These are phyloP conservation scores for Wickerhamia fluorescens DNA, from an alignment of 805 yeast species.

Conservation along the genomic window DNA sequence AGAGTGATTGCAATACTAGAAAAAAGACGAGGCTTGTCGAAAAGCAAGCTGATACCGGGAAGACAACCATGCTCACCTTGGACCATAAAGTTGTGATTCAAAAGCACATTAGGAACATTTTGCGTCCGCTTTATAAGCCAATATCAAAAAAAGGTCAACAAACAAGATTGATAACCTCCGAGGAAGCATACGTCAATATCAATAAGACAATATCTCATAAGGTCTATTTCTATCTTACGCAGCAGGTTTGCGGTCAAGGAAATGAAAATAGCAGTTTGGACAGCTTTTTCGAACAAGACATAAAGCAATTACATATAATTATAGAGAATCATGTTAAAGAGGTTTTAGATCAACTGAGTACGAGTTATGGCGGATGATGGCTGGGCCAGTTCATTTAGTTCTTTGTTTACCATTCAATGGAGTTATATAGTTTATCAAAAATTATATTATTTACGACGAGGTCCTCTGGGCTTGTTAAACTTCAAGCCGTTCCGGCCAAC, in stretches of 20 bases:
- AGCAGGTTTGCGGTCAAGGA: too few species aligned
- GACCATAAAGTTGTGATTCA: conserved; percentile 58
- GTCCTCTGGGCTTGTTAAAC: conserved; percentile 61
- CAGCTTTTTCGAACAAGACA: conserved; percentile 13
- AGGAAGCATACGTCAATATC: conserved; percentile 46
- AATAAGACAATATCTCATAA: conserved; percentile 58
- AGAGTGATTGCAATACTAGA: too few species aligned
- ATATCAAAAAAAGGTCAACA: conserved; percentile 24
- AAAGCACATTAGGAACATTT: conserved; percentile 42
- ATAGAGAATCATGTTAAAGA: conserved; percentile 18
- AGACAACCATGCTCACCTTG: too few species aligned
- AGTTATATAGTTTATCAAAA: conserved; percentile 1
- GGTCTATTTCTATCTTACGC: conserved; percentile 38
- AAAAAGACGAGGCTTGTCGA: too few species aligned
- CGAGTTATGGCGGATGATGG: too few species aligned
- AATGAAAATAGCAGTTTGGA: too few species aligned
- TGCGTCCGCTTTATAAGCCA: conserved; percentile 43
- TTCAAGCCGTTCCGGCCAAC: conserved; percentile 19
- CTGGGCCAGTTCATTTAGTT: too few species aligned
- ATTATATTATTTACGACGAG: conserved; percentile 38
- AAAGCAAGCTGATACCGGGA: too few species aligned
- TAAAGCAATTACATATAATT: conserved; percentile 11
- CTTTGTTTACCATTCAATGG: too few species aligned
- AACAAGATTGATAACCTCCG: conserved; percentile 16
- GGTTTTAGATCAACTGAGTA: too few species aligned